Evolutionary conservation across 176 grass and related monocot species (phyloP).

Genomic region (Cenchrus americanus): DNA sequence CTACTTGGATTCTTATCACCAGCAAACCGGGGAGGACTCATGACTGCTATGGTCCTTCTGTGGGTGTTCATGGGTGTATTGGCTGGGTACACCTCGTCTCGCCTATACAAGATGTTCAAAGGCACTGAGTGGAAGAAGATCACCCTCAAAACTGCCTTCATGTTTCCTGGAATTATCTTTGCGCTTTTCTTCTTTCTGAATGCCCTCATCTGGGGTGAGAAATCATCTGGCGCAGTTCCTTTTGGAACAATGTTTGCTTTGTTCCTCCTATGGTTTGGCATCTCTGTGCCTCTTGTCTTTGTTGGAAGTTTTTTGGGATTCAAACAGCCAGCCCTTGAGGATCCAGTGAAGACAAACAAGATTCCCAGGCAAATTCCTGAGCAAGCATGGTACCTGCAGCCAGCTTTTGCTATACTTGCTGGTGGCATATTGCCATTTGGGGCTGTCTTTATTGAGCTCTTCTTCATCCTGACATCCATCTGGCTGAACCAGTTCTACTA

Average conservation of each 20-base stretch:
- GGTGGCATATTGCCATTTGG: constrained; percentile 80
- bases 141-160: constrained; percentile 78
- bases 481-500: constrained; percentile 89
- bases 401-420: constrained; percentile 69
- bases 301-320: constrained; percentile 80
- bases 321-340: constrained; percentile 74
- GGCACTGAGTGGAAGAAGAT: constrained; percentile 85
- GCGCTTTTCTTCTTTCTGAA: constrained; percentile 74
- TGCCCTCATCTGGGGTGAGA: constrained; percentile 82
- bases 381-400: constrained; percentile 77
- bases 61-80: constrained; percentile 88
- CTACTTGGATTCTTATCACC: constrained; percentile 79
- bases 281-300: constrained; percentile 79
- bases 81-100: constrained; percentile 71
- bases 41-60: constrained; percentile 81
- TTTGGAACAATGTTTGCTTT: constrained; percentile 86
- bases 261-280: constrained; percentile 77
- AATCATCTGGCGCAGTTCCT: constrained; percentile 82
- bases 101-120: constrained; percentile 87
- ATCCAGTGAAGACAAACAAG: constrained; percentile 81
- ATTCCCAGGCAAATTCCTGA: constrained; percentile 81
- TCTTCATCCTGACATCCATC: constrained; percentile 83
- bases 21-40: constrained; percentile 73
- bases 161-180: constrained; percentile 84
- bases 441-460: constrained; percentile 82